These are phyloP conservation scores for Candida coleopterorum DNA, from an alignment of 805 yeast species.

Conservation along the genomic window DNA sequence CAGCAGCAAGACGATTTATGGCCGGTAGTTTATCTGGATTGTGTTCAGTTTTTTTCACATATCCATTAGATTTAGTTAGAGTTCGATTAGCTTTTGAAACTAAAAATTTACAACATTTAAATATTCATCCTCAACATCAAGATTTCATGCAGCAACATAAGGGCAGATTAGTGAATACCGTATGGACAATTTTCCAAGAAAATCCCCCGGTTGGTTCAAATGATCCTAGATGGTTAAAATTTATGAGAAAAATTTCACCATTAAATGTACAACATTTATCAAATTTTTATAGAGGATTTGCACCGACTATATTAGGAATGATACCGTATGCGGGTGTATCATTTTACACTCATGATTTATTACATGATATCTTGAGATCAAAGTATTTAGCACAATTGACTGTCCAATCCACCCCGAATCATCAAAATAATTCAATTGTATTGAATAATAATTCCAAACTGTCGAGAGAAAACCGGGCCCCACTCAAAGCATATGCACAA, in stretches of 20 bases:
- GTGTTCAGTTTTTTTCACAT: conserved; percentile 79
- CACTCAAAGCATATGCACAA: conserved; percentile 88
- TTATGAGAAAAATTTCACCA: conserved; percentile 30
- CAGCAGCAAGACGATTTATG: conserved; percentile 71
- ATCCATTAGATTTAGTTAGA: conserved; percentile 86
- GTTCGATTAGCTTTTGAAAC: conserved; percentile 93
- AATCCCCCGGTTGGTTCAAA: conserved; percentile 29
- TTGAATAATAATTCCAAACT: conserved; percentile 12
- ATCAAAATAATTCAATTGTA: conserved; percentile 48
- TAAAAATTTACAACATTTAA: conserved; percentile 23
- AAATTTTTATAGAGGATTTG: conserved; percentile 91
- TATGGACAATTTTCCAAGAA: conserved; percentile 28
- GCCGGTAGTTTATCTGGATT: conserved; percentile 93
- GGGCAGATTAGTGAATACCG: conserved; percentile 30
- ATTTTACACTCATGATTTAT: conserved; percentile 85
- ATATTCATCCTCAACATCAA: conserved; percentile 18
- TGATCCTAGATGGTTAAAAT: conserved; percentile 36
- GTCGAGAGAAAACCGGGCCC: conserved; percentile 48
- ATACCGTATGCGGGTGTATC: conserved; percentile 98
- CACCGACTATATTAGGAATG: conserved; percentile 93
- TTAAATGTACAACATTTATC: conserved; percentile 32
- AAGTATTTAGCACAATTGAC: conserved; percentile 50
- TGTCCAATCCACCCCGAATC: conserved; percentile 34
- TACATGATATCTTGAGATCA: conserved; percentile 83
- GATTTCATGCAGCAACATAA: conserved; percentile 23